Base-by-base conservation (phyloP, 208 protist species). In the Crithidia fasciculata region DNA sequence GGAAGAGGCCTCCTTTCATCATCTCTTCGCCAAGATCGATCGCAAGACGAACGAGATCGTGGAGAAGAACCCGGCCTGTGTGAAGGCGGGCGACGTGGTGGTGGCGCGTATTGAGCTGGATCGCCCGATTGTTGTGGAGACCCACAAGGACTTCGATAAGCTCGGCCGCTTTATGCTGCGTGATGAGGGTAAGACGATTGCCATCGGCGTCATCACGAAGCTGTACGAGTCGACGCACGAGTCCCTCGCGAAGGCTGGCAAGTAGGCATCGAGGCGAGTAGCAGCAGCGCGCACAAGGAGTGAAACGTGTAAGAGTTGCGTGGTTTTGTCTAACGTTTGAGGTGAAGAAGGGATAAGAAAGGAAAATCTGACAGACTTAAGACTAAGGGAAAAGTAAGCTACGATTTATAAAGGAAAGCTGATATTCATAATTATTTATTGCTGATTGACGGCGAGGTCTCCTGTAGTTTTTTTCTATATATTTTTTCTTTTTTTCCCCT, bases 141-240 rank as follows among this genome's bases (percentile, higher is more conserved):
- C 84, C 36, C 98, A 97, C 86, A 94, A 98, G 80, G 89, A 93
- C 16, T 98, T 97, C 79, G 96, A 97, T 64, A 97, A 98, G 79
- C 80, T 99, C 47, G 96, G 97, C 36, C 95, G 98, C 69, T 99
- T 99, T 85, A 99, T 97, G 77, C 74, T 99, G 43, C 94, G 98
- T 70, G 97, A 99, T 44, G 96, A 98, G 44, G 94, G 94, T 54
- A 93, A 92, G 76, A 98, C 95, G 13, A 94, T 97, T 70, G 93
- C 92, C 47, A 94, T 98, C 82, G 95, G 93, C 55, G 86, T 98
- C 49, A 79, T 97, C 53, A 85, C 85, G 59, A 95, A 95, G 74
- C 80, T 97, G 4, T 93, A 95, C 81, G 88, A 95, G 62, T 91
- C 87, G 40, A 95, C 88, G 3, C 82, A 83, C 70, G 90, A 93